phyloP scores from a whole-genome alignment of 108 stramenopile species.

The Parmales sp. region DNA sequence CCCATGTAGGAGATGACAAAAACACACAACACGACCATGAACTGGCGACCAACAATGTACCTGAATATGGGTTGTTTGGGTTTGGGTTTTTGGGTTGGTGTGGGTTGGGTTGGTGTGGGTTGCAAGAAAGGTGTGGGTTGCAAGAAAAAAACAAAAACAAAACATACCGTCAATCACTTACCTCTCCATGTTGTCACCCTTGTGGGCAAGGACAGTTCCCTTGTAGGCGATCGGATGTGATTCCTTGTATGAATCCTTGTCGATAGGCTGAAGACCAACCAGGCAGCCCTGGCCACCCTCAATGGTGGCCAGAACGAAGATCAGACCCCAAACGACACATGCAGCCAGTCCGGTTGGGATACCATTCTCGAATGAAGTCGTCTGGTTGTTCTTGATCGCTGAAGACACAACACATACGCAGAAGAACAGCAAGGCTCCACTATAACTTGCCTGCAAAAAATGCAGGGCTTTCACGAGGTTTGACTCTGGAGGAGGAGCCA shows the following conservation, averaged over 20 bases:
- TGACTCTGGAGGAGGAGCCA: no score
- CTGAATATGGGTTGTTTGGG: no score
- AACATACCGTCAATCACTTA: slow-evolving; percentile 57
- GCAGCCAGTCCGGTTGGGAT: no score
- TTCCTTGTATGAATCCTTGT: slow-evolving; percentile 35
- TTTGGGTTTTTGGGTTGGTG: no score
- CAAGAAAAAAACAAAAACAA: slow-evolving; percentile 44
- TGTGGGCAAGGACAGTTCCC: slow-evolving; percentile 36
- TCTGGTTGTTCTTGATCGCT: no score
- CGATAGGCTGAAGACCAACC: slow-evolving; percentile 49
- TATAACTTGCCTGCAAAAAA: no score
- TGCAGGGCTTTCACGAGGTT: no score
- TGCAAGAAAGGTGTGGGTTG: no score
- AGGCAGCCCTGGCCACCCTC: slow-evolving; percentile 59
- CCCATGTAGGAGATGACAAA: slow-evolving; percentile 51
- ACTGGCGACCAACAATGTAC: slow-evolving; percentile 74
- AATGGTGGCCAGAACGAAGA: slow-evolving; percentile 53
- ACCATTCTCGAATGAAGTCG: no score
- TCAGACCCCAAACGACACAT: slow-evolving; percentile 42
- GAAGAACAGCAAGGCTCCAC: no score
- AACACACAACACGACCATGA: slow-evolving; percentile 58
- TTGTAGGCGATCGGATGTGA: slow-evolving; percentile 39
- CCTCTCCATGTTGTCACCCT: slow-evolving; percentile 59
- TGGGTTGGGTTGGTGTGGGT: no score
- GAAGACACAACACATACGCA: no score